Conservation (phyloP, 495 filamentous ascomycete species). For the Talaromyces adpressus region DNA sequence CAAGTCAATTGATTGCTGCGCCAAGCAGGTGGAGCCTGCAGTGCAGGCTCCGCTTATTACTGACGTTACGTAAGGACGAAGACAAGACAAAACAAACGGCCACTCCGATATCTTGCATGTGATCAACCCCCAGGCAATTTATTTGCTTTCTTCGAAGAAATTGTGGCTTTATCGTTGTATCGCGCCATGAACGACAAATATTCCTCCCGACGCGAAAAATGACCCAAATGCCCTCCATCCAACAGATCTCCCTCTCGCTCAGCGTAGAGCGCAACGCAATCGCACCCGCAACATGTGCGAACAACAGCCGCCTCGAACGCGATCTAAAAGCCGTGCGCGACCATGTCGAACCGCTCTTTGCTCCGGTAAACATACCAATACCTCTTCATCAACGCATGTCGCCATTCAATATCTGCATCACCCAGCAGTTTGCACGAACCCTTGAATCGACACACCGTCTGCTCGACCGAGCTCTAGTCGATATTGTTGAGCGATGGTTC, state of each 20-base stretch:
- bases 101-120: not conserved
- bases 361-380: not conserved
- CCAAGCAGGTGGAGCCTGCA: not conserved
- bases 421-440: not conserved
- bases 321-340: not conserved
- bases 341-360: slow-evolving; percentile 1
- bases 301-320: not conserved
- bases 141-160: not conserved
- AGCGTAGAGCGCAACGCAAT: slow-evolving; percentile 1
- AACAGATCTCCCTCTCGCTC: slow-evolving; percentile 2
- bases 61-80: not conserved
- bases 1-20: not conserved
- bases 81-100: not conserved
- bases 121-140: not conserved
- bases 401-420: slow-evolving; percentile 15
- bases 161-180: not conserved
- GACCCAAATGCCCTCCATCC: not conserved
- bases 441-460: slow-evolving; percentile 19
- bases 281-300: not conserved
- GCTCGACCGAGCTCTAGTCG: slow-evolving; percentile 23
- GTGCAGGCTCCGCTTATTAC: not conserved
- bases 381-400: slow-evolving; percentile 4
- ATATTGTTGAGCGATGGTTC: slow-evolving; percentile 39
- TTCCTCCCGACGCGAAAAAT: not conserved
- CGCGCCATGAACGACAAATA: not conserved